A percentile compares a stretch with the other conserved stretches of the same genome.
Conservation (phyloP, 257 asterid species). For the Gentiana macrophylla region DNA sequence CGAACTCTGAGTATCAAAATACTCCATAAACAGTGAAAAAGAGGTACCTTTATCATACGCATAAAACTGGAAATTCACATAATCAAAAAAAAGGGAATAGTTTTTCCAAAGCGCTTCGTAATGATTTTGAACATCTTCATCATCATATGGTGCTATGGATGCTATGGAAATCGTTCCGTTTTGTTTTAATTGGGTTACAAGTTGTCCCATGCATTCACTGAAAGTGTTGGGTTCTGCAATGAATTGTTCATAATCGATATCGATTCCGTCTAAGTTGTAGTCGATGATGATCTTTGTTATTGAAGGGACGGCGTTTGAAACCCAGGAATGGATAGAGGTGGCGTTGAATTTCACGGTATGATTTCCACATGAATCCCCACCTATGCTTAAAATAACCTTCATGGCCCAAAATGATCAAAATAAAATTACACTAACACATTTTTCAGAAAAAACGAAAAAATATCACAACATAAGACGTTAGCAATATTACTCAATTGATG, state of each 20-base stretch:
- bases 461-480: too few species aligned
- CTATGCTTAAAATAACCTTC: slow-evolving; percentile 7
- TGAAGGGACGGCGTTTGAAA: slow-evolving; percentile 15
- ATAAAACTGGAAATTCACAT: slow-evolving; percentile 19
- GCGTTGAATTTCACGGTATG: slow-evolving; percentile 3
- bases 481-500: too few species aligned
- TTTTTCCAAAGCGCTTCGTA: slow-evolving; percentile 8
- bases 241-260: slow-evolving; percentile 16
- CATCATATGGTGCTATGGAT: slow-evolving; percentile 15
- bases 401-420: too few species aligned
- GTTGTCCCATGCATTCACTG: slow-evolving; percentile 12
- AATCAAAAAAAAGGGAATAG: slow-evolving; percentile 7
- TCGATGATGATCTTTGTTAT: slow-evolving; percentile 3
- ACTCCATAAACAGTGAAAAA: not conserved
- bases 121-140: not conserved
- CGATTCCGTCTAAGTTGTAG: slow-evolving; percentile 13
- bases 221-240: not conserved
- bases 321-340: slow-evolving; percentile 11
- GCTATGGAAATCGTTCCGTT: slow-evolving; percentile 11
- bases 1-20: slow-evolving; percentile 2
- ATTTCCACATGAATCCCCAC: slow-evolving; percentile 5
- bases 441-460: too few species aligned
- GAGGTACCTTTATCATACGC: slow-evolving; percentile 15
- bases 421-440: too few species aligned
- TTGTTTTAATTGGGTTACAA: slow-evolving; percentile 6